These are phyloP conservation scores for Kalmusia sp. DNA, from an alignment of 2,329 filamentous ascomycete species.

Conservation along the genomic window DNA sequence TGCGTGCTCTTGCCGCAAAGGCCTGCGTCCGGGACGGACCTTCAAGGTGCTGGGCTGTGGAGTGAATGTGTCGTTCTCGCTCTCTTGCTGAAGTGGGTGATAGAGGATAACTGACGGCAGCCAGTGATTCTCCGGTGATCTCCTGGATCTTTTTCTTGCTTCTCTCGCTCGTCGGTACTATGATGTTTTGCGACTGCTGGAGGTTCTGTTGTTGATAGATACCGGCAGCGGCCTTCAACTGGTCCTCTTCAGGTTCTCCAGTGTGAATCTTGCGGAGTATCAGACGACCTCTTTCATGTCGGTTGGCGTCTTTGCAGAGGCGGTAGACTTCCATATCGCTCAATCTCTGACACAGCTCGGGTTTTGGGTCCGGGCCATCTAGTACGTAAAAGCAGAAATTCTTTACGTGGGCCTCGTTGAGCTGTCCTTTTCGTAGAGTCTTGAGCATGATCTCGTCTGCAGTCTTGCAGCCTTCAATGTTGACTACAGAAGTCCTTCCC, in stretches of 20 bases:
- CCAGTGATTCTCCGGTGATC: constrained; percentile 85
- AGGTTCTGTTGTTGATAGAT: constrained; percentile 85
- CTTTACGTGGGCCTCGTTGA: constrained; percentile 88
- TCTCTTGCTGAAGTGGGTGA: constrained; percentile 76
- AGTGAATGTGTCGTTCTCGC: constrained; percentile 70
- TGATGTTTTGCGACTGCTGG: constrained; percentile 70
- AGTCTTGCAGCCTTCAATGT: constrained; percentile 88
- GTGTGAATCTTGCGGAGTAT: constrained; percentile 93
- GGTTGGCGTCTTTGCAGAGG: constrained; percentile 84
- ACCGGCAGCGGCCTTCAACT: constrained; percentile 84
- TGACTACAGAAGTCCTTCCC: constrained; percentile 91
- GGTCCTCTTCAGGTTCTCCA: constrained; percentile 85
- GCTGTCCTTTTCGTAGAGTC: constrained; percentile 84
- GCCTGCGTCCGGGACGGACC: constrained; percentile 46
- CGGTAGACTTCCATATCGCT: constrained; percentile 88
- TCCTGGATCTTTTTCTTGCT: constrained; percentile 90
- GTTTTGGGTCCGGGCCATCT: constrained; percentile 82
- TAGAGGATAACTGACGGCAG: constrained; percentile 83
- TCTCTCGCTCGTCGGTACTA: constrained; percentile 71
- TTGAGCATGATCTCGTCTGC: constrained; percentile 92
- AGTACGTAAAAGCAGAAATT: constrained; percentile 98
- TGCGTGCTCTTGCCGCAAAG: constrained; percentile 54
- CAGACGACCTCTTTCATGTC: constrained; percentile 86
- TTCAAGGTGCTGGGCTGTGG: constrained; percentile 57
- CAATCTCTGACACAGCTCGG: constrained; percentile 79